phyloP scores from a whole-genome alignment of 192 early-diverging fungal genomes.

The Podila epigama region DNA sequence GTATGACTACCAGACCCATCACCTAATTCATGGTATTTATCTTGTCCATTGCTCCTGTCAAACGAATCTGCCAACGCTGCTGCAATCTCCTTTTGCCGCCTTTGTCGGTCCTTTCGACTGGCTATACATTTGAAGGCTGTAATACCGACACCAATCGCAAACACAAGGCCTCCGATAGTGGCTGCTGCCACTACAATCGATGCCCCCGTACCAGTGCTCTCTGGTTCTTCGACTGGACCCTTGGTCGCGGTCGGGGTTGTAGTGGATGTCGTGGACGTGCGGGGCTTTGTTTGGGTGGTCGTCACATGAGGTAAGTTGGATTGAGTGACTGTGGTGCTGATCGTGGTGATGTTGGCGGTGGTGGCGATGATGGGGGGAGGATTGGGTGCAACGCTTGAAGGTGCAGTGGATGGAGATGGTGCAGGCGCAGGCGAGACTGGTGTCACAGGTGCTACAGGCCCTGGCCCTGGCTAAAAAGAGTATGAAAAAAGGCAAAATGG shows the following conservation, averaged over 20 bases:
- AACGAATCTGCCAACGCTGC: constrained; percentile 35
- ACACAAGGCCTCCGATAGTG: constrained; percentile 23
- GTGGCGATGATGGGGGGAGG: neutral
- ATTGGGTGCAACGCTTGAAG: no score
- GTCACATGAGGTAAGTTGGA: no score
- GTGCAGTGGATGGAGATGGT: neutral
- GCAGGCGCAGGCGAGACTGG: neutral
- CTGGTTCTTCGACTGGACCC: neutral
- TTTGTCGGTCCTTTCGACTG: constrained; percentile 11
- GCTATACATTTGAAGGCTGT: constrained; percentile 27
- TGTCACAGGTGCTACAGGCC: neutral
- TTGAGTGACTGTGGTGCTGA: no score
- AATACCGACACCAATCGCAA: constrained; percentile 25
- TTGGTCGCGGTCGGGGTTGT: neutral
- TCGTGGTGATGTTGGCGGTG: neutral
- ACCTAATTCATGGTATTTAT: constrained; percentile 33
- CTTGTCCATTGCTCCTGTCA: constrained; percentile 15
- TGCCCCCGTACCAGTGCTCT: neutral
- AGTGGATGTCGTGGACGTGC: neutral
- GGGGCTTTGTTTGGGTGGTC: neutral
- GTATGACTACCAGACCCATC: constrained; percentile 18
- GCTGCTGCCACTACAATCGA: neutral
- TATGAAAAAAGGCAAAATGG: no score
- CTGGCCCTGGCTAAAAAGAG: no score
- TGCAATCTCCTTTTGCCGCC: constrained; percentile 41